Evolutionary conservation across 2,329 filamentous ascomycete species (phyloP), one percentile per base, ranked within the genome.

Genomic region (Corynespora cassiicola): DNA sequence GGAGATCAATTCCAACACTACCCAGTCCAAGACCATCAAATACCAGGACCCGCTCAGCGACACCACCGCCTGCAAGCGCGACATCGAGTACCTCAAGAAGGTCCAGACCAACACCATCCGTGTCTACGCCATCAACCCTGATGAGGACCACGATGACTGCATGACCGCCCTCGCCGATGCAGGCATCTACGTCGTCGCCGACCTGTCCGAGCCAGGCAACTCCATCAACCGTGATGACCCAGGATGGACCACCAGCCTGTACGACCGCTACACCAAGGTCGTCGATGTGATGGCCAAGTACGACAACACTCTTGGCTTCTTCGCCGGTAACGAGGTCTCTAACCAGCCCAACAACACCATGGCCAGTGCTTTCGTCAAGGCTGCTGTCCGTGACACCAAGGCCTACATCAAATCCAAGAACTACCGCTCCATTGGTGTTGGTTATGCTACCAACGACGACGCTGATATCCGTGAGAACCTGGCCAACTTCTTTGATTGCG

Each of bases 311-410:
- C 84, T 99, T 50, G 94, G 94, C 61, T 99, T 97, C 85, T 97
- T 99, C 70, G 92, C 91, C 56, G 94, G 94, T 68, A 99, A 99
- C 74, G 94, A 99, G 75, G 94, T 99, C 47, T 86, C 90, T 58
- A 95, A 96, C 78, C 81, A 85, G 61, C 78, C 79, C 56, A 91
- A 86, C 80, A 96, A 96, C 81, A 97, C 92, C 33, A 75, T 81
- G 46, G 89, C 92, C 33, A 94, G 89, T 47, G 90, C 92, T 54
- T 99, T 87, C 69, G 94, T 99, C 74, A 99, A 97, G 82, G 94
- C 92, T 46, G 91, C 94, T 48, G 90, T 97, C 51, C 91, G 94
- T 65, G 94, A 99, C 71, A 90, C 83, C 75, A 99, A 99, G 84
- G 77, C 82, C 46, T 94, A 97, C 77, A 96, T 99, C 79, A 87